Conservation (phyloP, 306 rosid species). For the Sphenostylis stenocarpa region DNA sequence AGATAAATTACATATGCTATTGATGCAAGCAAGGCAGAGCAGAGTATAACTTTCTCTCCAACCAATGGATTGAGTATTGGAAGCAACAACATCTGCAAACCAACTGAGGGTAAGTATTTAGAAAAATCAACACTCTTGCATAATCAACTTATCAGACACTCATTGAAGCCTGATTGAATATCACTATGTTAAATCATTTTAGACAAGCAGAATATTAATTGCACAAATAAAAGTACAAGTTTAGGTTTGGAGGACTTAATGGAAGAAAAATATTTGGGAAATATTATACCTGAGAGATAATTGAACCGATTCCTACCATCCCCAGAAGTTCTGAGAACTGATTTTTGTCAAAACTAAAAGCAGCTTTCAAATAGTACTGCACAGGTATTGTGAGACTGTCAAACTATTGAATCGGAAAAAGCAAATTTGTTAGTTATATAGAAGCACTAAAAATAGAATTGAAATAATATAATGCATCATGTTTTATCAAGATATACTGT, state of each 20-base stretch:
- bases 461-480: background rate
- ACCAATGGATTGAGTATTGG: conserved; percentile 79
- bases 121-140: background rate
- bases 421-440: background rate
- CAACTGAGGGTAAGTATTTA: background rate
- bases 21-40: conserved; percentile 70
- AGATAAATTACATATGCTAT: conserved; percentile 70
- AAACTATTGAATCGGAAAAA: conserved; percentile 15
- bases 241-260: background rate
- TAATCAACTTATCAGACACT: background rate
- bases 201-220: background rate
- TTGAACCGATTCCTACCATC: conserved; percentile 79
- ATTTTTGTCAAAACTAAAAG: conserved; percentile 72
- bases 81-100: conserved; percentile 65
- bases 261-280: background rate
- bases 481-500: background rate
- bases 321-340: conserved; percentile 71
- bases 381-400: conserved; percentile 22
- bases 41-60: conserved; percentile 75
- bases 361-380: conserved; percentile 89
- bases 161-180: background rate
- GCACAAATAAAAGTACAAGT: background rate
- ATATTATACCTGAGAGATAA: conserved; percentile 69
- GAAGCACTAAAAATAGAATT: background rate
- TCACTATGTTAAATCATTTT: background rate